Conservation (phyloP, 352 stramenopile species). For the Nothophytophthora sp. region DNA sequence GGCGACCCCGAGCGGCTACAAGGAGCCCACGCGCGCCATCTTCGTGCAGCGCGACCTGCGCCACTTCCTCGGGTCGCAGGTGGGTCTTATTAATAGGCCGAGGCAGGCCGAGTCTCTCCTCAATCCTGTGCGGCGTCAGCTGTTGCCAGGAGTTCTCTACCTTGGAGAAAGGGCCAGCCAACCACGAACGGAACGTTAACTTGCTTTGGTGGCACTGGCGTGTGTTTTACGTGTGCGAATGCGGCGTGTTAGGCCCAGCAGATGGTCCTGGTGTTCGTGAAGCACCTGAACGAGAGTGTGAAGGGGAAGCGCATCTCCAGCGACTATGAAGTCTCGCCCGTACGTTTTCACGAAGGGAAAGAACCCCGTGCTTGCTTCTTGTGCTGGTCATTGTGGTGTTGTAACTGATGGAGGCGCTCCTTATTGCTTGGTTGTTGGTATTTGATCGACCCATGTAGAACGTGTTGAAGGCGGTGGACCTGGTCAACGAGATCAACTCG, state of each 20-base stretch:
- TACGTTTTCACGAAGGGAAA: conserved; percentile 27
- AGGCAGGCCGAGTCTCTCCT: no score
- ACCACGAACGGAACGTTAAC: no score
- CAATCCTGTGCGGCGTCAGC: no score
- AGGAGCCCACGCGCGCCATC: conserved; percentile 72
- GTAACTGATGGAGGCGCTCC: no score
- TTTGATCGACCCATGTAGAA: conserved; percentile 54
- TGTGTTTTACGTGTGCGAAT: neutral
- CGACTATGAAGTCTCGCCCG: conserved; percentile 64
- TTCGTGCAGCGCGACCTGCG: conserved; percentile 74
- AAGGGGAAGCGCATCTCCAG: conserved; percentile 60
- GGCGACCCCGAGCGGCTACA: conserved; percentile 30
- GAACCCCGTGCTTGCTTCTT: no score
- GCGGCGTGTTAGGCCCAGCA: conserved; percentile 54
- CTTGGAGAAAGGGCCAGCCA: no score
- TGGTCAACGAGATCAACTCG: conserved; percentile 65
- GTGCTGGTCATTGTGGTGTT: neutral
- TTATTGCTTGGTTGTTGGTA: conserved; percentile 1
- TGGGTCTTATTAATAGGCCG: no score
- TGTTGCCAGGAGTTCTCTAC: no score
- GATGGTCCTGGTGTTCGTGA: conserved; percentile 83
- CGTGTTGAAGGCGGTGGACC: conserved; percentile 63
- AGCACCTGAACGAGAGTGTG: conserved; percentile 82
- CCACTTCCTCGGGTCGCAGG: conserved; percentile 69
- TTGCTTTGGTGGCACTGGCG: no score